Base-by-base conservation (phyloP, 371 early-diverging fungal genomes). In the Actinomucor elegans region DNA sequence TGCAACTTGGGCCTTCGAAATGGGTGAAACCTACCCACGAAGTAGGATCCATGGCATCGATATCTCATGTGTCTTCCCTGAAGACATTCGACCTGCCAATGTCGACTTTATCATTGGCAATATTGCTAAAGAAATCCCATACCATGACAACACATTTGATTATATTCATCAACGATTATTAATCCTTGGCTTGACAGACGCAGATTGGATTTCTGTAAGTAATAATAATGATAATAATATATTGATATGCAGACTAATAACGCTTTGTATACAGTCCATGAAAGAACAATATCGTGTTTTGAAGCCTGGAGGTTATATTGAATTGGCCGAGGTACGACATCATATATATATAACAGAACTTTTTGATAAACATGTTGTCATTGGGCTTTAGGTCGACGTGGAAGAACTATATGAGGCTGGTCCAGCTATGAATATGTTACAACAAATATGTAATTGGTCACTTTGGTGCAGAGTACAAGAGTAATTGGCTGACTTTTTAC, bases 131-230 rank as follows among this genome's bases (percentile, higher is more conserved):
- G 58, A 72, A 1, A 44, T 81, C 12, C 79, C 82, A 8, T 81
- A 71, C 55, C 73, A 77, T 3, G 77, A 80, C 42, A 64, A 78
- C 41, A 52, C 65, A 27, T 79, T 83, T 65, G 82, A 80, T 38
- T 83, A 71, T 58, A 65, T 83, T 32, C 75, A 81, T 56, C 77
- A 83, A 54, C 66, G 81, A 38, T 38, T 75, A 18, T 61, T 71
- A 18, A 29, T 67, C 14, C 43, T 71, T 20, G 69, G 67, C 5
- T 50, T 75, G 12, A 66, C 62, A 2, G 17, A 57, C 11, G 24
- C 27, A 3, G 61, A 71, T 38, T 75, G 75, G 72, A 36, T 33
- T 23, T 26, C n/a, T 4, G 41, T 41, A n/a, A 41, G 12, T 40
- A n/a, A n/a, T n/a, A n/a, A n/a, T n/a, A n/a, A n/a, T n/a, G n/a